Conservation (phyloP, 768 basidiomycete species). For the Galerina sulciceps region DNA sequence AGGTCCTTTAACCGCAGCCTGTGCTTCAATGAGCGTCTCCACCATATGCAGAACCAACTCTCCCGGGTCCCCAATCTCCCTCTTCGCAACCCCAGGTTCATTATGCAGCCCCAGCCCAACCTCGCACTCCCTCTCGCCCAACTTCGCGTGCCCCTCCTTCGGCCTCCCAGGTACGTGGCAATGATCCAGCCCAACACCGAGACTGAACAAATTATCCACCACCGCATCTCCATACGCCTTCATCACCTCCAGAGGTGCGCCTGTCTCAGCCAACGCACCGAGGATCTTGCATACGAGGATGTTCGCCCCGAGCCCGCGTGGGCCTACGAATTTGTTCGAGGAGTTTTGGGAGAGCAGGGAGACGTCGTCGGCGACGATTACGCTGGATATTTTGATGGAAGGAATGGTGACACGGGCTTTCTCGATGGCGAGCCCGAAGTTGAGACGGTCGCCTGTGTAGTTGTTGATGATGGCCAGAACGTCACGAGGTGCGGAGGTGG, state of each 20-base stretch:
- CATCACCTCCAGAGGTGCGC: constrained; percentile 35
- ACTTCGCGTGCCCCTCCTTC: constrained; percentile 20
- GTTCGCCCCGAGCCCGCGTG: constrained; percentile 52
- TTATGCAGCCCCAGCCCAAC: constrained; percentile 62
- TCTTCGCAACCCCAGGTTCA: constrained; percentile 47
- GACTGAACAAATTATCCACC: constrained; percentile 34
- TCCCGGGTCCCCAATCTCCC: constrained; percentile 37
- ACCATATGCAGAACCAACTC: constrained; percentile 37
- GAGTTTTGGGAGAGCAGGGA: constrained; percentile 36
- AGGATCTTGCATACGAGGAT: constrained; percentile 61
- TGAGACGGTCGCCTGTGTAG: constrained; percentile 60
- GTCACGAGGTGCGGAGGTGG: constrained; percentile 21
- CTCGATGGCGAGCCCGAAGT: constrained; percentile 62
- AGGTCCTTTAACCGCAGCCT: constrained; percentile 6
- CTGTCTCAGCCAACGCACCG: constrained; percentile 50
- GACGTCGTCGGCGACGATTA: constrained; percentile 62
- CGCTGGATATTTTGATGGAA: constrained; percentile 40
- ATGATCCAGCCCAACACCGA: constrained; percentile 53
- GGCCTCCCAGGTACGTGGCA: constrained; percentile 58
- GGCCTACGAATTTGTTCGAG: constrained; percentile 42
- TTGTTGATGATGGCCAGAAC: constrained; percentile 49
- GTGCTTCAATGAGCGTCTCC: constrained; percentile 41
- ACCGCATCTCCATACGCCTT: constrained; percentile 38
- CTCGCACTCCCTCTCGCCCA: constrained; percentile 39
- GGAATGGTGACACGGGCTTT: constrained; percentile 43